A percentile compares a stretch with the other conserved stretches of the same genome.
phyloP scores from a whole-genome alignment of 2,329 filamentous ascomycete species.

The Pseudogymnoascus sp. region DNA sequence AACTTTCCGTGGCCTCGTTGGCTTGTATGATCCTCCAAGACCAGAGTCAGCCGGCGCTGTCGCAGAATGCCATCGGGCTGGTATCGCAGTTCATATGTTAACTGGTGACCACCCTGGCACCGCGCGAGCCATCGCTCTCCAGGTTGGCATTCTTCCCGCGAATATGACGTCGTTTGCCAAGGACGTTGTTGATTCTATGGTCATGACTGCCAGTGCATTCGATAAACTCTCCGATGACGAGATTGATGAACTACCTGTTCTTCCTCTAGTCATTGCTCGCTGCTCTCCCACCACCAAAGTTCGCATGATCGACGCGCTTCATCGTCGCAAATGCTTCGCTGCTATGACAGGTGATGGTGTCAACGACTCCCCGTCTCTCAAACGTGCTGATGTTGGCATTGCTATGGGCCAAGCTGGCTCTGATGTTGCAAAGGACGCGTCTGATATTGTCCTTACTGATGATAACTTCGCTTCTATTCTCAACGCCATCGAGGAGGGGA shows the following conservation, averaged over 20 bases:
- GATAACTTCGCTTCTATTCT: slow-evolving; percentile 81
- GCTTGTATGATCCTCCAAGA: slow-evolving; percentile 64
- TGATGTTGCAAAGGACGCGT: slow-evolving; percentile 70
- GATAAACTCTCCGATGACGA: slow-evolving; percentile 67
- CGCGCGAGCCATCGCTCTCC: slow-evolving; percentile 65
- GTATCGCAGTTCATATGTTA: slow-evolving; percentile 60
- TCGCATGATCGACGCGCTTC: slow-evolving; percentile 81
- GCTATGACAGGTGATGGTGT: slow-evolving; percentile 96
- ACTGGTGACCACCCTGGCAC: slow-evolving; percentile 76
- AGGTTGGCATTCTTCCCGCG: slow-evolving; percentile 67
- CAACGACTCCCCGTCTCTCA: slow-evolving; percentile 85
- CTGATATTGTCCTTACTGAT: slow-evolving; percentile 80
- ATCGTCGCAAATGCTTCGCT: slow-evolving; percentile 67
- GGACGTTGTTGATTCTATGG: slow-evolving; percentile 56
- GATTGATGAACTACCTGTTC: slow-evolving; percentile 64
- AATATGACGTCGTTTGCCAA: slow-evolving; percentile 52
- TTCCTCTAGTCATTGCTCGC: slow-evolving; percentile 74
- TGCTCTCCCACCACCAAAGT: slow-evolving; percentile 83
- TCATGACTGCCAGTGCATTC: slow-evolving; percentile 70
- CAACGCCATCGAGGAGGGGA: slow-evolving; percentile 62
- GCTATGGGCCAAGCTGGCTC: slow-evolving; percentile 66
- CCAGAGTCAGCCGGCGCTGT: slow-evolving; percentile 56
- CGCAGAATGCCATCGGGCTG: slow-evolving; percentile 48
- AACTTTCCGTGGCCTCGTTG: slow-evolving; percentile 67
- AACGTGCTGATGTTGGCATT: slow-evolving; percentile 78